Evolutionary conservation across 345 rosid genomes (phyloP).

Genomic region (Lumnitzera littorea): DNA sequence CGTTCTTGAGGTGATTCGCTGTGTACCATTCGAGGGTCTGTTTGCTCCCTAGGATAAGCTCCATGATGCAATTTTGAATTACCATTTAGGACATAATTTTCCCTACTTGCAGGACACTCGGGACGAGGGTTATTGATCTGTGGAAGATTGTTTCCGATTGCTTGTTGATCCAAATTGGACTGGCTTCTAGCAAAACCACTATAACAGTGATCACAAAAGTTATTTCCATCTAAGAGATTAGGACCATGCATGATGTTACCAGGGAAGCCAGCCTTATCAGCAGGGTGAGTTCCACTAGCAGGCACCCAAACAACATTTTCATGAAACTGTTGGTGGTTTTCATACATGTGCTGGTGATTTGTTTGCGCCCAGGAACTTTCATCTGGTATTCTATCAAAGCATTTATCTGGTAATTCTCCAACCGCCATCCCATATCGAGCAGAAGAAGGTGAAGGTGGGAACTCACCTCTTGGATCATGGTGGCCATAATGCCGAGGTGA

Average conservation of each 20-base stretch:
- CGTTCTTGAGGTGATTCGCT: conserved; percentile 63
- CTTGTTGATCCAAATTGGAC: conserved; percentile 52
- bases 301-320: conserved; percentile 77
- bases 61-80: conserved; percentile 52
- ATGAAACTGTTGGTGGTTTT: conserved; percentile 38
- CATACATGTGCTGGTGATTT: conserved; percentile 45
- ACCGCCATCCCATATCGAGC: conserved; percentile 55
- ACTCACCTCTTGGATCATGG: conserved; percentile 69
- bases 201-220: conserved; percentile 57
- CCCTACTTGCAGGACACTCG: conserved; percentile 55
- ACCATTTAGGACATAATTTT: conserved; percentile 40
- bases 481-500: conserved; percentile 86
- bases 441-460: conserved; percentile 78
- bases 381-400: conserved; percentile 61
- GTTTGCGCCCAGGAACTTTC: conserved; percentile 56
- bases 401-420: conserved; percentile 56
- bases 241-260: conserved; percentile 57
- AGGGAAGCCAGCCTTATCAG: conserved; percentile 71
- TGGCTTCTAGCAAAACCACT: conserved; percentile 51
- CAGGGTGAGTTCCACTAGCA: conserved; percentile 38
- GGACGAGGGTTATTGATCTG: conserved; percentile 34
- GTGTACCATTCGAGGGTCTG: conserved; percentile 33
- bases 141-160: conserved; percentile 46
- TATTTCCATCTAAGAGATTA: conserved; percentile 55
- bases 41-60: conserved; percentile 44